Evolutionary conservation across 2,329 filamentous ascomycete genomes (phyloP), one percentile per base, ranked within the genome.

Genomic region (Colletotrichum sp.): DNA sequence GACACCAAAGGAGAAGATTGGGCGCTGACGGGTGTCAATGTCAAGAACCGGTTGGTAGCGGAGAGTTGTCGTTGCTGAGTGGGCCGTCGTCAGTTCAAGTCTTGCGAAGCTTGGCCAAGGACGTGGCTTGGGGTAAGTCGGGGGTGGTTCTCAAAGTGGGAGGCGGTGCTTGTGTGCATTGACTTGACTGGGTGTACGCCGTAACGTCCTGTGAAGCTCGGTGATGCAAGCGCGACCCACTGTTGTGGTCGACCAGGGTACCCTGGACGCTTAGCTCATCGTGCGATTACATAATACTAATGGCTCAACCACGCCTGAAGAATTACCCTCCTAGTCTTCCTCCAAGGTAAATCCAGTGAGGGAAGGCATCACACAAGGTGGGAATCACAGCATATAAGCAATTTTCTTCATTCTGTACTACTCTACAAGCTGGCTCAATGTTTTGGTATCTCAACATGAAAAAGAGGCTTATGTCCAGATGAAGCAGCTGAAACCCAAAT

Each of bases 81-180:
- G 74, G 70, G 61, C 59, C 59, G 74, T 74, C 71, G 71, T 69
- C 34, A 66, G 57, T 36, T 63, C 5, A 8, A 59, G 68, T 70
- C 73, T 59, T 22, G 29, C 70, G 71, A 64, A 69, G 70, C 70
- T 72, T 55, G 74, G 65, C 59, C 70, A 65, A 76, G 70, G 64
- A 69, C 62, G 59, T 73, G 70, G 65, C 64, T 73, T 73, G 74
- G 70, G 74, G 69, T 76, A 68, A 73, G 44, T 64, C 64, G 70
- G 59, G 62, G 36, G 39, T 69, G 63, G 63, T 66, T 66, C 36
- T 69, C 27, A 16, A 71, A 52, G 61, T 75, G 72, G 72, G 69
- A 72, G 69, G 73, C 63, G n/a, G 72, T 75, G 72, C 69, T 65
- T 71, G 59, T 72, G 73, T 64, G 71, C 71, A 70, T 68, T 32